A percentile compares a stretch with the other conserved stretches of the same genome.
phyloP scores from a whole-genome alignment of 768 basidiomycete species.

The Phlebiopsis gigantea region DNA sequence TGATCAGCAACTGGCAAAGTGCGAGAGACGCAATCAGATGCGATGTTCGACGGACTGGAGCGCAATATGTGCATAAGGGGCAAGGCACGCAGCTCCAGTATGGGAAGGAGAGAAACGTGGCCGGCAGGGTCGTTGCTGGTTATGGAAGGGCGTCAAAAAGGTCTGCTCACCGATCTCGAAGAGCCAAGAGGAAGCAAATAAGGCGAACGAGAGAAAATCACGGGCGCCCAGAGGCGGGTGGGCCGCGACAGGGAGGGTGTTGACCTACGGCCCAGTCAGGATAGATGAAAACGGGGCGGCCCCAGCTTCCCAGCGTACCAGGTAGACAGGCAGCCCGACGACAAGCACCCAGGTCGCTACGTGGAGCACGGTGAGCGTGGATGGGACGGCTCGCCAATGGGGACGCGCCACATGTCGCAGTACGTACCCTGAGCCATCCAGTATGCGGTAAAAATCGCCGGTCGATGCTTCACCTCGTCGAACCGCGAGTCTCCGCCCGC shows the following conservation, averaged over 20 bases:
- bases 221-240: slow-evolving; percentile 48
- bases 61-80: slow-evolving; percentile 2
- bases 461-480: slow-evolving; percentile 48
- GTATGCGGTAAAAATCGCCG: slow-evolving; percentile 43
- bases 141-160: neutral
- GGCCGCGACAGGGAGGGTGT: slow-evolving; percentile 42
- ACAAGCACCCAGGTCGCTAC: slow-evolving; percentile 62
- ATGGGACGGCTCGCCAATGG: neutral
- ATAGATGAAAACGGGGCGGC: neutral
- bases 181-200: slow-evolving; percentile 53
- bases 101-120: slow-evolving; percentile 1
- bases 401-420: neutral
- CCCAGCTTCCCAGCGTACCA: slow-evolving; percentile 30
- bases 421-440: slow-evolving; percentile 58
- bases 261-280: slow-evolving; percentile 27
- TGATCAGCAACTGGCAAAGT: slow-evolving; percentile 41
- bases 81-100: neutral
- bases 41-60: neutral
- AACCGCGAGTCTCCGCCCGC: slow-evolving; percentile 63
- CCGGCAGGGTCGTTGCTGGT: neutral
- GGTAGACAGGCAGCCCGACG: slow-evolving; percentile 65
- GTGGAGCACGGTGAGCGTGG: neutral
- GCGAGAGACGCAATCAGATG: slow-evolving; percentile 3
- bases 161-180: slow-evolving; percentile 41
- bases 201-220: slow-evolving; percentile 48